Conservation (phyloP, 805 yeast species). For the Saccharomycopsis oosterbeekiorum region DNA sequence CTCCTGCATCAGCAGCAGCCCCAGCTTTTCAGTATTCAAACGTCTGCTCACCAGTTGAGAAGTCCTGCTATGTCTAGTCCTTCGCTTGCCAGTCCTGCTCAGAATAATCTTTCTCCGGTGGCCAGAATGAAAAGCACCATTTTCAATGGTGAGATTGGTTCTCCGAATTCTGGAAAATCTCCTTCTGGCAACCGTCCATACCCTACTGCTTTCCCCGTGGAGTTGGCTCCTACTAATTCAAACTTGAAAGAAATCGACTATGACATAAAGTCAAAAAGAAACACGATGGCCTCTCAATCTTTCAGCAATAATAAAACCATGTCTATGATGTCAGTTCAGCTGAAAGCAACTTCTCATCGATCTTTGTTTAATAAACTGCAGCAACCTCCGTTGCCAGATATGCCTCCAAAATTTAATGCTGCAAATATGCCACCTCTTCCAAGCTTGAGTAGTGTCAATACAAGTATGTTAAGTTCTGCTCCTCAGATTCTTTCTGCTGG, state of each 20-base stretch:
- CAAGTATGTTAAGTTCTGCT: neutral
- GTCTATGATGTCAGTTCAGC: neutral
- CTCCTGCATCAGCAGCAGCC: constrained; percentile 1
- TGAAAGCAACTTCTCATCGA: neutral
- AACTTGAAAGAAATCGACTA: constrained; percentile 10
- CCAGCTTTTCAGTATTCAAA: neutral
- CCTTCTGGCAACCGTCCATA: constrained; percentile 9
- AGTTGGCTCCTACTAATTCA: constrained; percentile 9
- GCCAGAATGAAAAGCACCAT: constrained; percentile 1
- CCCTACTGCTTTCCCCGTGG: constrained; percentile 13
- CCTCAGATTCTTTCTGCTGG: constrained; percentile 2
- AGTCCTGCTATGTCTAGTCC: neutral
- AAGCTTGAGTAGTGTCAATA: neutral
- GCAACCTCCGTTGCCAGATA: neutral
- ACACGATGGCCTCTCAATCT: constrained; percentile 4
- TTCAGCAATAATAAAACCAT: neutral
- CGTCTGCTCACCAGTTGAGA: neutral
- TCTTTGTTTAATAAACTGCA: neutral
- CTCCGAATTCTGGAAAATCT: neutral
- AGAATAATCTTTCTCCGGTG: neutral
- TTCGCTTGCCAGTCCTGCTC: neutral
- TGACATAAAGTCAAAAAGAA: constrained; percentile 10
- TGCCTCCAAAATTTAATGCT: neutral
- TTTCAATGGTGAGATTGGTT: neutral
- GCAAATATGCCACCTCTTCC: neutral